phyloP scores from a whole-genome alignment of 73 alveolate species.

The Durusdinium trenchii region DNA sequence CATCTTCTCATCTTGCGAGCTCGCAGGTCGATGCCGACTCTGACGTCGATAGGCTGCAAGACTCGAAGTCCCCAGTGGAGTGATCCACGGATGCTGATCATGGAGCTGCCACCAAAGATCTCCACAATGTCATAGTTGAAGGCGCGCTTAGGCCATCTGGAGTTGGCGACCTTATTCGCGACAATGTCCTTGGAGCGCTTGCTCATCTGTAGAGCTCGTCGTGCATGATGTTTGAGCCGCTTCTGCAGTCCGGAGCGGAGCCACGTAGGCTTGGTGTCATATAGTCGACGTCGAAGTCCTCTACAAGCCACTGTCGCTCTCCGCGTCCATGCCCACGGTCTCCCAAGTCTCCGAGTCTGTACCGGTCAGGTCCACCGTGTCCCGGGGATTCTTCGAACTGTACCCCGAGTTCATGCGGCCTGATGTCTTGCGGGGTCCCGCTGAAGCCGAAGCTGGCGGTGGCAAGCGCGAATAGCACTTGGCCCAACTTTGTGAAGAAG shows the following conservation, averaged over 20 bases:
- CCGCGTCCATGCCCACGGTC: background rate
- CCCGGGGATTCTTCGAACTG: background rate
- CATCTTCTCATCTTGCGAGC: no score
- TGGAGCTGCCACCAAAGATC: constrained; percentile 26
- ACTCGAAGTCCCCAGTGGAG: background rate
- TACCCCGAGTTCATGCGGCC: background rate
- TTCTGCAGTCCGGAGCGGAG: background rate
- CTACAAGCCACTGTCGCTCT: background rate
- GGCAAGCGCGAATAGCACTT: background rate
- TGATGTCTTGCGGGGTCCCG: background rate
- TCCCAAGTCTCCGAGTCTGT: background rate
- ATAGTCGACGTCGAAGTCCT: background rate
- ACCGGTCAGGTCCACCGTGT: background rate
- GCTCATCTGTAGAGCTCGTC: background rate
- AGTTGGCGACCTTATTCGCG: background rate
- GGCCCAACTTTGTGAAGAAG: background rate
- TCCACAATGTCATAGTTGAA: constrained; percentile 22
- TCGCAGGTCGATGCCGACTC: constrained; percentile 24
- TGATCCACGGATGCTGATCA: background rate
- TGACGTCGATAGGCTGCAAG: constrained; percentile 41
- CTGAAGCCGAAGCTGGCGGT: background rate
- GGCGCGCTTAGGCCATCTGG: background rate
- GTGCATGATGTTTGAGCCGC: background rate
- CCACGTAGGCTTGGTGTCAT: no score
- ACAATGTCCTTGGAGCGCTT: background rate